phyloP scores from a whole-genome alignment of 2,329 filamentous ascomycete species.

The Akanthomyces dipterigenus region DNA sequence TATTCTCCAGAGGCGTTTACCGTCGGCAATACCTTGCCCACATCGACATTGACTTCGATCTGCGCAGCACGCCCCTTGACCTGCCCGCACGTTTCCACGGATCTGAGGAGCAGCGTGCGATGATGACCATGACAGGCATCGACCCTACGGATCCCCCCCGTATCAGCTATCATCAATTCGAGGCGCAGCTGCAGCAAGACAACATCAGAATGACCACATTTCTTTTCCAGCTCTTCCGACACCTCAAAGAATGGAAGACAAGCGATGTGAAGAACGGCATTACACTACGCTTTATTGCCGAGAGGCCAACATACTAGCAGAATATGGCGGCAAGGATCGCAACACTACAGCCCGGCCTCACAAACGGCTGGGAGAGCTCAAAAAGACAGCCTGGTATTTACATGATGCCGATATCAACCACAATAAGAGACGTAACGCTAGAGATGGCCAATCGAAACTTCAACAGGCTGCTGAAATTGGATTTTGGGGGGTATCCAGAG shows the following conservation, averaged over 20 bases:
- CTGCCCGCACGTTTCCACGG: background rate
- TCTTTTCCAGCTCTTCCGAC: background rate
- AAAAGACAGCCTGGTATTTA: background rate
- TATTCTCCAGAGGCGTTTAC: background rate
- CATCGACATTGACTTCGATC: background rate
- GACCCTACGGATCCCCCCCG: background rate
- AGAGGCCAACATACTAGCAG: background rate
- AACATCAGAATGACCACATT: background rate
- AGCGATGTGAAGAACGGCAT: background rate
- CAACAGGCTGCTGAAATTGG: background rate
- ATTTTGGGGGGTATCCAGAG: background rate
- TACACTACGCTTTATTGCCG: background rate
- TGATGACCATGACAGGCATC: background rate
- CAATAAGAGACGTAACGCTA: background rate
- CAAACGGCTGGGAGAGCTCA: background rate
- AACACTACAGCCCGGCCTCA: background rate
- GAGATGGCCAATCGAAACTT: background rate
- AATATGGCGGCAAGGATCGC: background rate
- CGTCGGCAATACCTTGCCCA: background rate
- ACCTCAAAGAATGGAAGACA: background rate
- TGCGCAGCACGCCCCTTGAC: background rate
- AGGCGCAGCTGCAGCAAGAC: background rate
- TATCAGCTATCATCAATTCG: background rate
- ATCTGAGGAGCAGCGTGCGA: background rate
- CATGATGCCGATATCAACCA: background rate